Evolutionary conservation across 768 basidiomycete species (phyloP).

Genomic region (Tephrocybe sp.): DNA sequence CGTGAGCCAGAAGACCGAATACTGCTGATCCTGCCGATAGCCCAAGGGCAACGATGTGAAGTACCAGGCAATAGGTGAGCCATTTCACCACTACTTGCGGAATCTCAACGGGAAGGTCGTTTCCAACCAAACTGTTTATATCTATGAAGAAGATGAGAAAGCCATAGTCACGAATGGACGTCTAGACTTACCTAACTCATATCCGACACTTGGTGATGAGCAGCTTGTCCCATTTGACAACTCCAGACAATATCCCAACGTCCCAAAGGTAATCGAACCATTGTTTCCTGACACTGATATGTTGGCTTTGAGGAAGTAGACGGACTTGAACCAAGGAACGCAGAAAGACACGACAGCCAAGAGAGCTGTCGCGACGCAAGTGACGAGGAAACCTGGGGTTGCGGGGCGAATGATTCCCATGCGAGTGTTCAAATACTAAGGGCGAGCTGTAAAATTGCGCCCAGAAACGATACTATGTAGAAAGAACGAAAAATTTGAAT

Average conservation of each 20-base stretch:
- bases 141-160: constrained; percentile 46
- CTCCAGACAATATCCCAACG: constrained; percentile 84
- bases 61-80: constrained; percentile 90
- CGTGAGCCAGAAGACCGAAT: constrained; percentile 86
- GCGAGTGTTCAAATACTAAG: constrained; percentile 1
- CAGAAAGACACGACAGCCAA: constrained; percentile 89
- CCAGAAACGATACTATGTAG: too few relatives aligned
- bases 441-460: background rate
- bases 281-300: constrained; percentile 44
- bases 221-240: constrained; percentile 61
- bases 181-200: constrained; percentile 71
- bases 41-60: constrained; percentile 86
- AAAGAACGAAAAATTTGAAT: background rate
- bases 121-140: constrained; percentile 77
- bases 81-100: constrained; percentile 88
- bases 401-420: constrained; percentile 80
- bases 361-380: constrained; percentile 73
- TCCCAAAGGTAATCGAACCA: constrained; percentile 82
- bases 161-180: background rate
- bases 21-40: constrained; percentile 70
- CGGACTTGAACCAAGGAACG: constrained; percentile 84
- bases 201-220: constrained; percentile 81
- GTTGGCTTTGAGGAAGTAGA: constrained; percentile 85
- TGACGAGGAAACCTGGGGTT: constrained; percentile 87
- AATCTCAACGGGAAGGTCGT: constrained; percentile 65